A percentile compares a stretch with the other conserved stretches of the same genome.
Conservation (phyloP, 140 eudicot genomes). For the Ambrosia hybrid region DNA sequence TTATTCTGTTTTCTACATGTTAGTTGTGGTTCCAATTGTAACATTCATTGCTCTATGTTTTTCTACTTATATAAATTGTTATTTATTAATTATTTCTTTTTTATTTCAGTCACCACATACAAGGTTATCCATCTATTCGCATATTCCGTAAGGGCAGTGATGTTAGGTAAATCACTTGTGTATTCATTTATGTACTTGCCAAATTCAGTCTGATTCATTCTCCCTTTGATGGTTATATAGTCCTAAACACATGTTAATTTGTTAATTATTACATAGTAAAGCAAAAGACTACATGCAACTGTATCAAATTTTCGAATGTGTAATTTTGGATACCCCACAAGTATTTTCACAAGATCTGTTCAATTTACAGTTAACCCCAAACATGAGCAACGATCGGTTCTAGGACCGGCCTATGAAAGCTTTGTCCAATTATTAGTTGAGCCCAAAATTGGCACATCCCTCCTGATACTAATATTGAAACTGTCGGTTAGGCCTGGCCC, state of each 20-base stretch:
- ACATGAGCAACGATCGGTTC: no score
- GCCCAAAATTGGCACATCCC: no score
- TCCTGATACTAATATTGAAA: no score
- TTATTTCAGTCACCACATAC: constrained; percentile 91
- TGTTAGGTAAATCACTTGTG: constrained; percentile 44
- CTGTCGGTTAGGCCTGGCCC: no score
- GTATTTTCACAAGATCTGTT: background rate
- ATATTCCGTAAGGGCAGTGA: constrained; percentile 94
- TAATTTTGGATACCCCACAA: no score
- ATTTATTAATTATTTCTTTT: constrained; percentile 13
- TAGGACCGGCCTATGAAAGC: no score
- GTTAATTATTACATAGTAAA: background rate
- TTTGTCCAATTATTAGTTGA: no score
- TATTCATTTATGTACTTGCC: background rate
- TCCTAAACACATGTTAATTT: constrained; percentile 16
- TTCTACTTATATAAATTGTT: constrained; percentile 12
- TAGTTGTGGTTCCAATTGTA: constrained; percentile 19
- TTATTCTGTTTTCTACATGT: constrained; percentile 3
- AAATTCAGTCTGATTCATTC: constrained; percentile 12
- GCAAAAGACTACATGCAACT: background rate
- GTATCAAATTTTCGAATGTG: no score
- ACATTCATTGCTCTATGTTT: background rate
- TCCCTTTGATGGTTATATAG: constrained; percentile 13
- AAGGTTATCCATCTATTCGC: constrained; percentile 97
- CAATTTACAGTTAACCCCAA: no score